phyloP scores from a whole-genome alignment of 179 eudicot species.

The Beta corolliflora region DNA sequence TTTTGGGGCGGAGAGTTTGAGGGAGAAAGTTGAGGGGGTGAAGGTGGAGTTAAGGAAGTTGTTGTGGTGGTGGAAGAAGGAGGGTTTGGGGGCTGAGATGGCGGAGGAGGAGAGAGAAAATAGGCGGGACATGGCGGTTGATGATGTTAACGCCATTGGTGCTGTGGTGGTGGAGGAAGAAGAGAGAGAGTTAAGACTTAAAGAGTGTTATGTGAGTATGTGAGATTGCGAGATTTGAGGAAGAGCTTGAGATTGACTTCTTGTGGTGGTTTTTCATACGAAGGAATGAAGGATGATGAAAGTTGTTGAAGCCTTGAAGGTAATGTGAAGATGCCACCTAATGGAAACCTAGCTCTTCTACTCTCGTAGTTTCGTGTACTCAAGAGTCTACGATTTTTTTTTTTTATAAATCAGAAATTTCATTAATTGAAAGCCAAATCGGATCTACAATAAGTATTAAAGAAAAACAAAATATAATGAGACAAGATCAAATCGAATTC shows the following conservation, averaged over 20 bases:
- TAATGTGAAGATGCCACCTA: no score
- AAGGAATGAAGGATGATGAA: no score
- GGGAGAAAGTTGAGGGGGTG: conserved; percentile 36
- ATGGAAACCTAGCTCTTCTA: no score
- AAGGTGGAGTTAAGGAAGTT: conserved; percentile 31
- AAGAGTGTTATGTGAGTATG: neutral
- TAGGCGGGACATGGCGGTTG: conserved; percentile 49
- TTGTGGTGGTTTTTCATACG: no score
- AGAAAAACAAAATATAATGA: no score
- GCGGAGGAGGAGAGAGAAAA: conserved; percentile 40
- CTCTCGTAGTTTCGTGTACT: no score
- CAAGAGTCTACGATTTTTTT: no score
- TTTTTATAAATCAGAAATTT: no score
- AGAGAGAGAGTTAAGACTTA: neutral
- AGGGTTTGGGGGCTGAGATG: conserved; percentile 15
- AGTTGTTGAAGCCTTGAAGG: no score
- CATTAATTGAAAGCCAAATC: no score
- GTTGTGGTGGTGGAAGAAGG: conserved; percentile 29
- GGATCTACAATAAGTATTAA: no score
- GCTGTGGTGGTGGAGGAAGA: neutral
- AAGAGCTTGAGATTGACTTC: neutral
- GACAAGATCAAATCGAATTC: no score
- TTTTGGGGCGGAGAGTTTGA: conserved; percentile 28
- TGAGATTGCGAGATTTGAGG: neutral
- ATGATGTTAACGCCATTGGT: conserved; percentile 24